Percentiles rank a stretch among this genome's conserved stretches.
phyloP scores from a whole-genome alignment of 805 yeast species.

The Candida insectorum region DNA sequence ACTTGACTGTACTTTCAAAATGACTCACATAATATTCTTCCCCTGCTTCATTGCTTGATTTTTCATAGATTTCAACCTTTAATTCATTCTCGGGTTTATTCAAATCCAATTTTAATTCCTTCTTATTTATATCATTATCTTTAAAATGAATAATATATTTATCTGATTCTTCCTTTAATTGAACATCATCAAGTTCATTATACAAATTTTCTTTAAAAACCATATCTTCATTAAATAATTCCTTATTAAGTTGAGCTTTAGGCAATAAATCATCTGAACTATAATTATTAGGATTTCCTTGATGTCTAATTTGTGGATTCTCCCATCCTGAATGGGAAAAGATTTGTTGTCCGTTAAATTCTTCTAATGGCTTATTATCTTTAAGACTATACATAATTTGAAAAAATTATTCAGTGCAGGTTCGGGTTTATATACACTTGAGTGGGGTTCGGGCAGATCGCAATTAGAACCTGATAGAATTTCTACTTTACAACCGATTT shows the following conservation, averaged over 20 bases:
- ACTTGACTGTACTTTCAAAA: constrained; percentile 17
- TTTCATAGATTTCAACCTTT: constrained; percentile 15
- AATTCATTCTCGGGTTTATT: constrained; percentile 21
- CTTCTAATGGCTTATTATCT: constrained; percentile 6
- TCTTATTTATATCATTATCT: constrained; percentile 13
- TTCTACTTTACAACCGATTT: no score
- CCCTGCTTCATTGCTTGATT: constrained; percentile 9
- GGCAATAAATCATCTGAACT: constrained; percentile 14
- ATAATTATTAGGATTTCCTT: constrained; percentile 11
- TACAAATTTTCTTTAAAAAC: constrained; percentile 14
- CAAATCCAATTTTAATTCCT: constrained; percentile 21
- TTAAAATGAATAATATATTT: constrained; percentile 20
- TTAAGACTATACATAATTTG: constrained; percentile 7
- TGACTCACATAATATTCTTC: constrained; percentile 13
- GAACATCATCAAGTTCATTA: constrained; percentile 17
- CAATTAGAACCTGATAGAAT: no score
- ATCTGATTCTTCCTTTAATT: constrained; percentile 21
- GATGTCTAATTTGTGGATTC: constrained; percentile 11
- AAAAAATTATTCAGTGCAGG: no score
- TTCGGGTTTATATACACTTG: no score
- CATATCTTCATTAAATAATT: constrained; percentile 13
- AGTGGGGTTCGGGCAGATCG: no score
- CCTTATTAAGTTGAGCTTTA: constrained; percentile 14
- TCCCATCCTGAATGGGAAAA: constrained; percentile 13
- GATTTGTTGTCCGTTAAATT: constrained; percentile 13